Base-by-base conservation (phyloP, 176 grass and related monocot species). In the Phoenix roebelenii region DNA sequence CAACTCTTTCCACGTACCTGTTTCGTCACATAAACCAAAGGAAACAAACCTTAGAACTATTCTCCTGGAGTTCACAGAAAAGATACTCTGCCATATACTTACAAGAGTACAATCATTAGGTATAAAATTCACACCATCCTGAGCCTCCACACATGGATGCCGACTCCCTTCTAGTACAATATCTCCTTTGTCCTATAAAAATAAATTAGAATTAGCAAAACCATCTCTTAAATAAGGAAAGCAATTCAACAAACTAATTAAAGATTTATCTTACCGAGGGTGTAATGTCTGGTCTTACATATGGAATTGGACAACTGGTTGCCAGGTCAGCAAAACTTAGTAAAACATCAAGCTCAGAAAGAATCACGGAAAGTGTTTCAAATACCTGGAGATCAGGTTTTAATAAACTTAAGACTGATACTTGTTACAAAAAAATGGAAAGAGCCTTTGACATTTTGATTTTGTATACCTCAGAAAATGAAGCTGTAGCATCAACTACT, bases 61-160 rank as follows among this genome's bases (percentile, higher is more conserved):
- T 49, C 30, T 61, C 19, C 22, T 69, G 23, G 7, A 75, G 26
- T 52, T 25, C 10, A 51, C 10, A 44, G 10, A 32, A 73, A 73
- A 39, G 68, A 52, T 17, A 62, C 32, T 66, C 5, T 73, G 12
- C 51, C 2, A 49, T 44, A 58, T 60, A 82, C 86, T 67, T 66
- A 96, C 91, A 35, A 96, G 78, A 75, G 81, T 85, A 61, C 91
- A 96, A 80, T 90, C 83, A 82, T 96, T 96, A 50, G 91, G 80
- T 77, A 96, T 90, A 75, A 96, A 96, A 72, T 88, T 87, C 64
- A 96, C 83, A 63, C 80, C 86, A 90, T 96, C 91, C 66, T 96
- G 91, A 78, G 91, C 80, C 72, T 96, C 91, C 59, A 96, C 63
- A 80, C 91, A 96, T 72, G 91, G 91, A 79, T 96, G 91, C 14